Conservation (phyloP, 495 filamentous ascomycete species). For the Penicillium canescens region DNA sequence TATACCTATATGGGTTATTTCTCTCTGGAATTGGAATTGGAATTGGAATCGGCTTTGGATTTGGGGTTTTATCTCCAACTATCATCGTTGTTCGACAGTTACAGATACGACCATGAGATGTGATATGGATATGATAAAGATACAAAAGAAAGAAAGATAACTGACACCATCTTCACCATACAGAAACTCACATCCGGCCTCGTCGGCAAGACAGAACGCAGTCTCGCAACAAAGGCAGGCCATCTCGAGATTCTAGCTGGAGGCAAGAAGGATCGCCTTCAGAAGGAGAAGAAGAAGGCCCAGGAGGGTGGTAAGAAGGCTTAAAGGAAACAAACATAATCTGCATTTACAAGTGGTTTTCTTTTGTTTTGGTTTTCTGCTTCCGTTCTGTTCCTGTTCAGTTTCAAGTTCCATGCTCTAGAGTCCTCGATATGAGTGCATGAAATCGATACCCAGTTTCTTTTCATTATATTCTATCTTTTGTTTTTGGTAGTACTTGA, state of each 20-base stretch:
- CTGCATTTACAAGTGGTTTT: neutral
- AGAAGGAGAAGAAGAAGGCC: constrained; percentile 19
- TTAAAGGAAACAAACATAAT: neutral
- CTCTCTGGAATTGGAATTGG: no score
- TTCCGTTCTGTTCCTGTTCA: neutral
- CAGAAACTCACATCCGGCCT: constrained; percentile 69
- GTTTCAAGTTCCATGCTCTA: constrained; percentile 2
- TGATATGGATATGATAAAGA: neutral
- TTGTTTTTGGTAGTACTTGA: neutral
- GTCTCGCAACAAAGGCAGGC: constrained; percentile 66
- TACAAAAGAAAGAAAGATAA: neutral
- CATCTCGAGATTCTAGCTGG: constrained; percentile 71
- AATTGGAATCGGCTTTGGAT: no score
- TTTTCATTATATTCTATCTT: neutral
- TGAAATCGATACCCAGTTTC: constrained; percentile 31
- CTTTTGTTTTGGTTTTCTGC: neutral
- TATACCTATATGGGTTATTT: no score
- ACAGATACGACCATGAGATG: no score
- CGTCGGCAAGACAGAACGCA: constrained; percentile 63
- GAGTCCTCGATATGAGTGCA: constrained; percentile 13
- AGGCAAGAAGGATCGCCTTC: constrained; percentile 58
- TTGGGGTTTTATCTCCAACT: no score
- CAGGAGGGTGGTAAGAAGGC: constrained; percentile 5
- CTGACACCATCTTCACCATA: neutral
- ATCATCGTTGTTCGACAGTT: no score